Base-by-base conservation (phyloP, 345 rosid species). In the Salix dunnii region DNA sequence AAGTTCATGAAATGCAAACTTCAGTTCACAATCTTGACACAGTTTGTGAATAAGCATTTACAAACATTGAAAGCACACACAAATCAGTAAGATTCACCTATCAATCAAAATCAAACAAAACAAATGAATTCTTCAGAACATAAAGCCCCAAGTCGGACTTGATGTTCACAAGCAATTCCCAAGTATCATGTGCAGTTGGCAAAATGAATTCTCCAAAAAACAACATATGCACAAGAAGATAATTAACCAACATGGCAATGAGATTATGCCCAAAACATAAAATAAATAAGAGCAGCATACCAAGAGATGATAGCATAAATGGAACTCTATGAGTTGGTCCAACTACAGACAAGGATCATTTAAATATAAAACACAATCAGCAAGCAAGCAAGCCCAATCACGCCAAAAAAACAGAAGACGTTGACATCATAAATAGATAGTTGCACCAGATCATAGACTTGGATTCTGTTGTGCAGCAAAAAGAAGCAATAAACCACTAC, bases 1-100 rank as follows among this genome's bases (percentile, higher is more conserved):
- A 71, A 71, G 74, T 21, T 21, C 33, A 68, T 68, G 28, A 68
- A 68, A n/a, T 42, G 33, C 14, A 51, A 71, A 31, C 3, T 71
- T 31, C 21, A 30, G 25, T 28, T 49, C 43, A 71, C 35, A 49
- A 30, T 53, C 17, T 21, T 31, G 35, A 30, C 64, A 51, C 21
- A 53, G 30, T 20, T 21, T 18, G 23, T 21, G 2, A 51, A 49
- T 31, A 53, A 10, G 43, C 74, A 51, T 43, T 1, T 40, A 74
- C 33, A 20, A 14, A 17, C 40, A 17, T 31, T 18, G 28, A 49
- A 74, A 28, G 17, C 61, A 74, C 62, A 16, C 13, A 30, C 13
- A 28, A 21, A 40, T 46, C 30, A 64, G 30, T 30, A 20, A 33
- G 63, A 69, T 30, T 46, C 70, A 20, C 30, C 21, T 71, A 53